Evolutionary conservation across 768 basidiomycete genomes (phyloP).

Genomic region (Boletus huronensis): DNA sequence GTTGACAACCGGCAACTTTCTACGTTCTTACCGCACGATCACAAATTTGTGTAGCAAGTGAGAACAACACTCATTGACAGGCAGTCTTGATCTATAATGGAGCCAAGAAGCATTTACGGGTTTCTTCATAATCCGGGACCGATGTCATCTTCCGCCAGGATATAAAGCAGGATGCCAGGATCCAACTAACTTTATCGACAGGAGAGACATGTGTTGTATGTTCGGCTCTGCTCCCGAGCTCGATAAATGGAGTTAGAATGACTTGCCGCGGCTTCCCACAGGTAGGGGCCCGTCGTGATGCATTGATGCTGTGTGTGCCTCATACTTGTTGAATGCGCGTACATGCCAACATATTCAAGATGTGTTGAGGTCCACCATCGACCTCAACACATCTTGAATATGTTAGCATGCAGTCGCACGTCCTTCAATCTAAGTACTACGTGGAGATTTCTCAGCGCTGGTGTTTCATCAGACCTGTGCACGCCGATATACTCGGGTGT

Average conservation of each 20-base stretch:
- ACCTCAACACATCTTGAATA: too few species aligned
- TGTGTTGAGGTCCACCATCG: neutral
- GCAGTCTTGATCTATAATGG: neutral
- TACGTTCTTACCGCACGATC: neutral
- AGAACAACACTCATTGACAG: neutral
- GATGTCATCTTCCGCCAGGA: neutral
- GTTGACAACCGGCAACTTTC: neutral
- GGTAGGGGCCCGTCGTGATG: too few species aligned
- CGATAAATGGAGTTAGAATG: neutral
- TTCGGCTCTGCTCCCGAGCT: neutral
- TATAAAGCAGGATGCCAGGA: neutral
- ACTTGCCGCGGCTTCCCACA: neutral
- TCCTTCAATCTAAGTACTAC: neutral
- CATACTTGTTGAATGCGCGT: too few species aligned
- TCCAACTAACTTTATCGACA: neutral
- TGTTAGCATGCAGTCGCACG: neutral
- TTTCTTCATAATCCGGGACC: neutral
- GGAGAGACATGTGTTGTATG: neutral
- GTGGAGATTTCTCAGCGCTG: neutral
- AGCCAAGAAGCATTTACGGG: neutral
- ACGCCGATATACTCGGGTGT: neutral
- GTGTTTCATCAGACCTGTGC: constrained; percentile 5
- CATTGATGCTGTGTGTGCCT: too few species aligned
- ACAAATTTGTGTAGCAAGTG: too few species aligned
- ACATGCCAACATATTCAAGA: neutral